These are phyloP conservation scores for Diplodia mutila DNA, from an alignment of 2,329 filamentous ascomycete species.

Conservation along the genomic window DNA sequence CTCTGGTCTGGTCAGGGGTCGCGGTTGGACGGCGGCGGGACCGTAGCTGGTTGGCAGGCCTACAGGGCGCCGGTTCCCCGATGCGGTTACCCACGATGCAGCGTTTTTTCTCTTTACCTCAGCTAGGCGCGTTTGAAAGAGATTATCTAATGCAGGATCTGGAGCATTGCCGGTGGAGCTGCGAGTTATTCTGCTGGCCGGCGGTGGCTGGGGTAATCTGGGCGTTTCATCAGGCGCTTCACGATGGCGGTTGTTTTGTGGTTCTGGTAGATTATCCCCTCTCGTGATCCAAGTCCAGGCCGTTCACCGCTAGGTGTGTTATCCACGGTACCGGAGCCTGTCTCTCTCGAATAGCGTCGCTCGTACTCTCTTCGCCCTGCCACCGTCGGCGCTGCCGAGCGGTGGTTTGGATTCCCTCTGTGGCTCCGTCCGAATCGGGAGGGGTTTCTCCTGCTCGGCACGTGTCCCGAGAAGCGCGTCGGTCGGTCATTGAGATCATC, in stretches of 20 bases:
- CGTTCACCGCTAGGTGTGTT: slow-evolving; percentile 7
- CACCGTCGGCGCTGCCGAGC: not conserved
- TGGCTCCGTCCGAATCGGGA: not conserved
- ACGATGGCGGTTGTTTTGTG: slow-evolving; percentile 7
- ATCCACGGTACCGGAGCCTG: slow-evolving; percentile 12
- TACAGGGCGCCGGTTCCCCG: not conserved
- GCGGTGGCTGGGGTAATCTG: not conserved
- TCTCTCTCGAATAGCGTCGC: not conserved
- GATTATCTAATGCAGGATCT: slow-evolving; percentile 6
- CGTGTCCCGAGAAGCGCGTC: slow-evolving; percentile 2
- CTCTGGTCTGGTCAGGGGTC: slow-evolving; percentile 15
- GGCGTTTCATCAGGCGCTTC: slow-evolving; percentile 19
- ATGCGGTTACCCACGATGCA: not conserved
- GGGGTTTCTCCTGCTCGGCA: not conserved
- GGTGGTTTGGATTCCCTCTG: not conserved
- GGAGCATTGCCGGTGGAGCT: not conserved
- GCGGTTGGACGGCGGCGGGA: slow-evolving; percentile 13
- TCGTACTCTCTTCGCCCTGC: not conserved
- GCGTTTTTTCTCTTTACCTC: slow-evolving; percentile 2
- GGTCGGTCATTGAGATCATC: slow-evolving; percentile 26
- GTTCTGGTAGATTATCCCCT: slow-evolving; percentile 15
- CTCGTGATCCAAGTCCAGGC: slow-evolving; percentile 16
- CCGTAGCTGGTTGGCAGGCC: not conserved
- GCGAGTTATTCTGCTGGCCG: not conserved
- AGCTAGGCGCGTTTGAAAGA: slow-evolving; percentile 15